Conservation (phyloP, 345 rosid species). For the Sonneratia alba region DNA sequence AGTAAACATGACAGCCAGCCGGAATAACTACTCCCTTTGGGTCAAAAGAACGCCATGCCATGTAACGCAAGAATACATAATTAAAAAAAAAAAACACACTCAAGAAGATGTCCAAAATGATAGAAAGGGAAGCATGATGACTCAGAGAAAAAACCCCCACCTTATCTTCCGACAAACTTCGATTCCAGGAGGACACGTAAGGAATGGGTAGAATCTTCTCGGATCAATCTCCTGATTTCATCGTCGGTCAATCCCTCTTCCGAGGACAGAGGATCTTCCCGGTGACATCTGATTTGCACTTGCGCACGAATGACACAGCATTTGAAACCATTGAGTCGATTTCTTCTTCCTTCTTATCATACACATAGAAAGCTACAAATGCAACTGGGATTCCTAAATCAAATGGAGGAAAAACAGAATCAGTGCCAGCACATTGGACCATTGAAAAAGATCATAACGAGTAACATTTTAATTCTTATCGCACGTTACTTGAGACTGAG, state of each 20-base stretch:
- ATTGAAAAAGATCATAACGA: not conserved
- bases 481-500: not conserved
- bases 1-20: too few species aligned
- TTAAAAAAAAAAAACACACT: not conserved
- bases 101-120: not conserved
- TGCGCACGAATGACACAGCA: constrained; percentile 31
- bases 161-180: not conserved
- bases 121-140: not conserved
- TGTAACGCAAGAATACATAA: not conserved
- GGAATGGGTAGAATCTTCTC: not conserved
- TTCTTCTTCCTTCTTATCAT: constrained; percentile 64
- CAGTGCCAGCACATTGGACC: not conserved
- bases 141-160: not conserved
- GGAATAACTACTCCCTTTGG: too few species aligned
- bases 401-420: not conserved
- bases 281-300: constrained; percentile 31
- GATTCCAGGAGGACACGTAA: not conserved
- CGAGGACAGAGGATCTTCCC: constrained; percentile 8
- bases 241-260: constrained; percentile 39
- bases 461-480: not conserved
- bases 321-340: constrained; percentile 40
- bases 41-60: not conserved
- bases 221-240: not conserved
- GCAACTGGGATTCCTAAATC: constrained; percentile 57
- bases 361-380: constrained; percentile 42